Evolutionary conservation across 2,329 filamentous ascomycete genomes (phyloP).

Genomic region (Ophiosphaerella korrae): DNA sequence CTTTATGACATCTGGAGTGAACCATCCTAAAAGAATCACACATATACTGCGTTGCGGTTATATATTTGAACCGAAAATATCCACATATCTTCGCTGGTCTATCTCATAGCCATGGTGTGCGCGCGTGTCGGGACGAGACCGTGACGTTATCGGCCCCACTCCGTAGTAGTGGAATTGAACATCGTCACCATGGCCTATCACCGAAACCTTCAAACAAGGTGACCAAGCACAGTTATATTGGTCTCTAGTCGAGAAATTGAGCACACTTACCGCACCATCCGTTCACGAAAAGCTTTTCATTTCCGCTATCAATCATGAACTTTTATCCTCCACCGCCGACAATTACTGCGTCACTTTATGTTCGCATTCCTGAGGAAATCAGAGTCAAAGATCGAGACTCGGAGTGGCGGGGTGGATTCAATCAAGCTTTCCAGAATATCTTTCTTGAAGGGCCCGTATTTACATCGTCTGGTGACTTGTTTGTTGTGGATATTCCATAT

Average conservation of each 20-base stretch:
- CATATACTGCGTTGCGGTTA: no score
- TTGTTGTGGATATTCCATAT: constrained; percentile 49
- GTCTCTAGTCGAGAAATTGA: background rate
- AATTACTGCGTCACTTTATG: constrained; percentile 44
- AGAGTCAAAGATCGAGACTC: constrained; percentile 28
- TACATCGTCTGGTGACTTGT: constrained; percentile 42
- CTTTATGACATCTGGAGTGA: no score
- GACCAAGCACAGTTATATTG: background rate
- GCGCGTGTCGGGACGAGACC: no score
- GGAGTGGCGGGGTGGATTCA: constrained; percentile 50
- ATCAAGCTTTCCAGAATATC: constrained; percentile 44
- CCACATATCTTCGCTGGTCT: no score
- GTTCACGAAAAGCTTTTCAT: background rate
- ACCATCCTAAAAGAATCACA: no score
- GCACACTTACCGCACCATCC: background rate
- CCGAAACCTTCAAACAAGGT: no score
- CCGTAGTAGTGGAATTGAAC: no score
- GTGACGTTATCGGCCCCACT: no score
- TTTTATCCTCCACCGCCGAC: constrained; percentile 42
- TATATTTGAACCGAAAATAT: no score
- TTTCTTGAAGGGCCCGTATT: constrained; percentile 50
- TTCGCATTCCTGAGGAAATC: constrained; percentile 45
- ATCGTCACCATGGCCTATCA: no score
- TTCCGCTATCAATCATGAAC: constrained; percentile 33
- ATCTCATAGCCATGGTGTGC: no score